Evolutionary conservation across 768 basidiomycete species (phyloP).

Genomic region (Fomitopsis serialis): DNA sequence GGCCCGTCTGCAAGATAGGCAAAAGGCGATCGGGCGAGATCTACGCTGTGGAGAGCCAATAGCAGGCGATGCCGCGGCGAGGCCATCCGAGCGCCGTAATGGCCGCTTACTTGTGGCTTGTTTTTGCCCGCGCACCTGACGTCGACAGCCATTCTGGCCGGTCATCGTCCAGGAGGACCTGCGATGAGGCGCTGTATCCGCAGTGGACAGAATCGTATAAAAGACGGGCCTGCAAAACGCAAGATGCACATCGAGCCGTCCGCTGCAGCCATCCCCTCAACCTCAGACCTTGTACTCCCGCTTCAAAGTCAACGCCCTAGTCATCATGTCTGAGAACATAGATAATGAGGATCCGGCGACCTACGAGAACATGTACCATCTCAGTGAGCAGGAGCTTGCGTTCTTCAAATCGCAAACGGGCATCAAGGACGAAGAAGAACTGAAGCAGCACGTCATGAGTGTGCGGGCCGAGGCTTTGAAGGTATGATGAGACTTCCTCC

Average conservation of each 20-base stretch:
- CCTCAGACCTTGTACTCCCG: no score
- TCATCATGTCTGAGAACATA: neutral
- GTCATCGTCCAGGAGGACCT: neutral
- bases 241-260: no score
- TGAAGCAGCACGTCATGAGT: constrained; percentile 22
- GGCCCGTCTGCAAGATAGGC: no score
- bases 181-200: no score
- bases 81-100: neutral
- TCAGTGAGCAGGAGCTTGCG: constrained; percentile 9
- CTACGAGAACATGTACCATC: constrained; percentile 14
- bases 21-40: no score
- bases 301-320: no score
- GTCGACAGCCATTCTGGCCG: neutral
- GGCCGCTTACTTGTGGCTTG: neutral
- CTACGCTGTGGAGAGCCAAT: neutral
- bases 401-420: constrained; percentile 20
- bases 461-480: constrained; percentile 21
- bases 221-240: no score
- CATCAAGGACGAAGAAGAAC: constrained; percentile 19
- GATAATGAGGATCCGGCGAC: neutral
- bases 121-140: neutral
- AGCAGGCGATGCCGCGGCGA: neutral
- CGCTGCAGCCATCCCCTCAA: no score
- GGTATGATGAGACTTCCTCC: constrained; percentile 4
- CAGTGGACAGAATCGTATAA: no score